A percentile compares a stretch with the other conserved stretches of the same genome.
phyloP scores from a whole-genome alignment of 129 eudicot species.

The Lactuca saligna region DNA sequence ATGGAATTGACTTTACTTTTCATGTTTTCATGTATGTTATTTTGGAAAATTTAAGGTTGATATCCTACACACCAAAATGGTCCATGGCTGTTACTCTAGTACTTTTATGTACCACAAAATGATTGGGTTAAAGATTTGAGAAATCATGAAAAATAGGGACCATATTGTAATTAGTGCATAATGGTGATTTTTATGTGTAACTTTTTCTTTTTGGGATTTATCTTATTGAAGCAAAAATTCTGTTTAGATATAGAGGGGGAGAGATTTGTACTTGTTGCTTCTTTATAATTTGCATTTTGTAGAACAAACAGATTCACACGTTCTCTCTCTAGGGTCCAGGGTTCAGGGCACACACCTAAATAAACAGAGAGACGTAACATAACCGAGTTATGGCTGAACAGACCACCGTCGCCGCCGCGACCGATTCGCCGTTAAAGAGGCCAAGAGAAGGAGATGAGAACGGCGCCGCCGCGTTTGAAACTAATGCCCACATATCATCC shows the following conservation, averaged over 20 bases:
- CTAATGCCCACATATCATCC: constrained; percentile 39
- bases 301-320: constrained; percentile 18
- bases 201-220: not conserved
- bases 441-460: constrained; percentile 42
- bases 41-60: not conserved
- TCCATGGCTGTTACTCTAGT: not conserved
- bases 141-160: constrained; percentile 6
- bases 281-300: not conserved
- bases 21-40: not conserved
- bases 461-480: constrained; percentile 11
- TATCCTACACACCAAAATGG: not conserved
- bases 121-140: not conserved
- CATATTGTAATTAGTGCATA: constrained; percentile 1
- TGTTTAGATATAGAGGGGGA: constrained; percentile 5
- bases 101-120: not conserved
- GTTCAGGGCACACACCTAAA: not conserved
- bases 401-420: constrained; percentile 30
- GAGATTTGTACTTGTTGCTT: constrained; percentile 19
- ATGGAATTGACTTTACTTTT: too few relatives aligned
- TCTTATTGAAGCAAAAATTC: constrained; percentile 7
- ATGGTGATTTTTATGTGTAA: constrained; percentile 10
- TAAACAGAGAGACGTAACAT: constrained; percentile 23
- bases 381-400: constrained; percentile 35
- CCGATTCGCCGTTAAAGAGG: constrained; percentile 47
- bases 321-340: constrained; percentile 15